Conservation (phyloP, 192 early-diverging fungal species). For the Linnemannia hyalina region DNA sequence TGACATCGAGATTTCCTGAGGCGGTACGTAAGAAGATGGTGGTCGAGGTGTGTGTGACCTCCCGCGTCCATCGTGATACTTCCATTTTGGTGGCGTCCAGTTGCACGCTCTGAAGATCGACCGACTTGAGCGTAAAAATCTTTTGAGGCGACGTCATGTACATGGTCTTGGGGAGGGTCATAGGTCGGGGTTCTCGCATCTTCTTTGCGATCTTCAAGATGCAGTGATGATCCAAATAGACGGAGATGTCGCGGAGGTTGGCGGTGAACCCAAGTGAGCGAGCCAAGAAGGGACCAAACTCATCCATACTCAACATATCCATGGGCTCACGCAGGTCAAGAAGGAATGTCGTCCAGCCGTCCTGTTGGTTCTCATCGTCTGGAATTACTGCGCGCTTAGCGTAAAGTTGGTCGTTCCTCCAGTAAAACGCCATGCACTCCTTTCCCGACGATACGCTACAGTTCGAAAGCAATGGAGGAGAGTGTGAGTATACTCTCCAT, state of each 20-base stretch:
- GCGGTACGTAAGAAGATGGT: constrained; percentile 82
- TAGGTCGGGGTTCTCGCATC: constrained; percentile 69
- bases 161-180: constrained; percentile 66
- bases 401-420: constrained; percentile 89
- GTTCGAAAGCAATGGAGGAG: neutral
- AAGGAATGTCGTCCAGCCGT: constrained; percentile 79
- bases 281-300: constrained; percentile 69
- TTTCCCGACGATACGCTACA: constrained; percentile 76
- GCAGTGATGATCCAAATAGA: constrained; percentile 71
- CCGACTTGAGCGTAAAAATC: constrained; percentile 77
- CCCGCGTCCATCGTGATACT: constrained; percentile 41
- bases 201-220: constrained; percentile 77
- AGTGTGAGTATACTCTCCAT: neutral
- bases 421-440: constrained; percentile 91
- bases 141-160: constrained; percentile 74
- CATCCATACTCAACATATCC: constrained; percentile 67
- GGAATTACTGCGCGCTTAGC: constrained; percentile 75
- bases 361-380: constrained; percentile 53
- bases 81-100: constrained; percentile 64
- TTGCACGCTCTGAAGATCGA: constrained; percentile 70
- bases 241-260: constrained; percentile 74
- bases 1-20: constrained; percentile 69
- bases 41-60: constrained; percentile 31
- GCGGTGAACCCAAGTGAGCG: constrained; percentile 81
- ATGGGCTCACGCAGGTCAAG: constrained; percentile 83